Evolutionary conservation across 208 protist species (phyloP).

Genomic region (Trypanosoma melophagium): DNA sequence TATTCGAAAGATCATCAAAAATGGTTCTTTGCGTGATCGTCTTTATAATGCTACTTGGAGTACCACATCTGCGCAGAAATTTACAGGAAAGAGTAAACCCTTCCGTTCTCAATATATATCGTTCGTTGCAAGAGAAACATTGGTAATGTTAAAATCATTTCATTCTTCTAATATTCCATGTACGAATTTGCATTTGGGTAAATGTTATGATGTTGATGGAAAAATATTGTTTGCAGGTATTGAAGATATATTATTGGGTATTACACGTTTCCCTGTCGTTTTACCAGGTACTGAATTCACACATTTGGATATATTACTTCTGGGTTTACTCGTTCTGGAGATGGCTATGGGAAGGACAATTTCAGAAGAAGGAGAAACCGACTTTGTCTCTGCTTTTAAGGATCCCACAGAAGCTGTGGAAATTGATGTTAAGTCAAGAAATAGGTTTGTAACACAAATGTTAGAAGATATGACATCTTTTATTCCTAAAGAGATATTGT

Average conservation of each 20-base stretch:
- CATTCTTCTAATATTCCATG: constrained; percentile 29
- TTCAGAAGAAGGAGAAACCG: not conserved
- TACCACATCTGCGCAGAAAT: constrained; percentile 18
- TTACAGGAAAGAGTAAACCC: constrained; percentile 17
- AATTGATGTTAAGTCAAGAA: constrained; percentile 3
- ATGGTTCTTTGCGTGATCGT: constrained; percentile 26
- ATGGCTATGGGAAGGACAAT: constrained; percentile 26
- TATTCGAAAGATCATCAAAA: constrained; percentile 14
- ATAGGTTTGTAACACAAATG: constrained; percentile 4
- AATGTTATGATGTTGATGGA: constrained; percentile 13
- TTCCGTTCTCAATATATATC: constrained; percentile 26
- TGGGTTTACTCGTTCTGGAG: constrained; percentile 17
- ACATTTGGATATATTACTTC: constrained; percentile 22
- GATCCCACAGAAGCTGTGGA: constrained; percentile 12
- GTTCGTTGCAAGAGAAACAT: constrained; percentile 14
- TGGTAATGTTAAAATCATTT: constrained; percentile 19
- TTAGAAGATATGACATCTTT: constrained; percentile 8
- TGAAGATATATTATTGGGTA: constrained; percentile 24
- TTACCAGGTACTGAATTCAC: constrained; percentile 13
- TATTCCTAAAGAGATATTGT: constrained; percentile 11
- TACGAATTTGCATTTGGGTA: constrained; percentile 26
- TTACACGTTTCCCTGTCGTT: constrained; percentile 12
- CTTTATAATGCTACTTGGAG: constrained; percentile 21
- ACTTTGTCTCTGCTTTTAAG: constrained; percentile 9
- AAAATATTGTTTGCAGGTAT: constrained; percentile 21